Base-by-base conservation (phyloP, 2,329 filamentous ascomycete genomes). In the Plectosphaerella sp. region DNA sequence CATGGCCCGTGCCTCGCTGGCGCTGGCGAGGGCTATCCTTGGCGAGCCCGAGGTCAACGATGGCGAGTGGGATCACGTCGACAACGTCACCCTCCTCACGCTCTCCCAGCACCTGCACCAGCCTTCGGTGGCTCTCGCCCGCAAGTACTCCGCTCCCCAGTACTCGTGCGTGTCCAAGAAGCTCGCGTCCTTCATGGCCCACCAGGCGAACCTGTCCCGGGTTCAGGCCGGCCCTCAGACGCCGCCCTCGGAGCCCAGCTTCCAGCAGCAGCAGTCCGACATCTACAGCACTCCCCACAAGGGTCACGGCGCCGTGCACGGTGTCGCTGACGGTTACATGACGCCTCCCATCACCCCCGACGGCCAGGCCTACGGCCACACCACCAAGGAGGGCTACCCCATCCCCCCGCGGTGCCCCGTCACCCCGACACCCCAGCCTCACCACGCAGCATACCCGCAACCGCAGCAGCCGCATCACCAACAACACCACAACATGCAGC, bases 331-430 rank as follows among this genome's bases (percentile, higher is more conserved):
- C 59, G 90, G 89, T 53, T 91, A 91, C 69, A 80, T 92, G 59
- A 94, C 90, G 15, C 90, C 90, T 24, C 90, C 90, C 1, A 93
- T 94, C 65, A 94, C 90, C 0, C 90, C 90, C 5, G 89, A 93
- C 56, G 82, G 83, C 8, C 76, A 80, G 49, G 76, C 73, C 59
- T 84, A 84, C 50, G 73, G 68, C 28, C 68, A 72, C 47, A 67
- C 70, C 61, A 66, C 68, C 48, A 78, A 78, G 62, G 78, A 80
- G 48, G 64, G 61, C 4, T 78, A 79, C 58, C 67, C 70, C 22
- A 50, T 76, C 28, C 74, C 78, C 16, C 76, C 78, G 20, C 74
- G 82, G 51, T 84, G 82, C 60, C 83, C 83, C 0, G 79, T 85
- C 43, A 87, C 83, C 2, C 83, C 83, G 11, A 83, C 82, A 16